phyloP scores from a whole-genome alignment of 208 protist genomes.

The Leptomonas seymouri region DNA sequence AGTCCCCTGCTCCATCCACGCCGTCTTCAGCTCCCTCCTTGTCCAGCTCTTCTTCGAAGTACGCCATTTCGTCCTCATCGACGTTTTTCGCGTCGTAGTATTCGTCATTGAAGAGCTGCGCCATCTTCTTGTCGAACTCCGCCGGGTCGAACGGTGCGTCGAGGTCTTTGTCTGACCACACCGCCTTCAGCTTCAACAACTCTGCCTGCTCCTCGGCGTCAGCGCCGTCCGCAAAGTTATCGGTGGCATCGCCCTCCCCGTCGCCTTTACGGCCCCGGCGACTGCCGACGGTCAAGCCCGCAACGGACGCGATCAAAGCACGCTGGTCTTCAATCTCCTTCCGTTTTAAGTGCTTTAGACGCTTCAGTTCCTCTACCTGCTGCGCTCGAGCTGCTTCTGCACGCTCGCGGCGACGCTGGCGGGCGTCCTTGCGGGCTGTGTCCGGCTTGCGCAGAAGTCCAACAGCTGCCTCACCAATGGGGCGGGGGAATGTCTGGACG shows the following conservation, averaged over 20 bases:
- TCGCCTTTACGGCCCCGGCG: neutral
- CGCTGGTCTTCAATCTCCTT: constrained; percentile 88
- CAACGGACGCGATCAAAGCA: constrained; percentile 80
- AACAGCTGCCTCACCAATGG: constrained; percentile 64
- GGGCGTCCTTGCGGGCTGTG: constrained; percentile 80
- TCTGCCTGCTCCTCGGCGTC: constrained; percentile 60
- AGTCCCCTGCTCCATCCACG: constrained; percentile 18
- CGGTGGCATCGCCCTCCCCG: neutral
- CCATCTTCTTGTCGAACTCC: constrained; percentile 91
- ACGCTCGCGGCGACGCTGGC: constrained; percentile 74
- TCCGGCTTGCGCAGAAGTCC: constrained; percentile 76
- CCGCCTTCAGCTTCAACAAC: constrained; percentile 54
- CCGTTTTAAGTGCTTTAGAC: constrained; percentile 90
- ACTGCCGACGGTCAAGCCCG: constrained; percentile 40
- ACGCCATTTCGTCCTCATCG: constrained; percentile 85
- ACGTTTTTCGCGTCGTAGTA: constrained; percentile 90
- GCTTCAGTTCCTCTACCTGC: constrained; percentile 86
- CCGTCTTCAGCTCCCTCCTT: constrained; percentile 34
- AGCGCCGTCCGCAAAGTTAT: constrained; percentile 13
- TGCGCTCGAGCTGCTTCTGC: constrained; percentile 63
- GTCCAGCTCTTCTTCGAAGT: constrained; percentile 83
- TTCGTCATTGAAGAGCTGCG: constrained; percentile 80
- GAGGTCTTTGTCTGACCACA: constrained; percentile 86
- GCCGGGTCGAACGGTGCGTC: constrained; percentile 85
- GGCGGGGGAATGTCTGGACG: constrained; percentile 82